Evolutionary conservation across 495 filamentous ascomycete species (phyloP), one percentile per base, ranked within the genome.

Genomic region (Neurospora sp.): DNA sequence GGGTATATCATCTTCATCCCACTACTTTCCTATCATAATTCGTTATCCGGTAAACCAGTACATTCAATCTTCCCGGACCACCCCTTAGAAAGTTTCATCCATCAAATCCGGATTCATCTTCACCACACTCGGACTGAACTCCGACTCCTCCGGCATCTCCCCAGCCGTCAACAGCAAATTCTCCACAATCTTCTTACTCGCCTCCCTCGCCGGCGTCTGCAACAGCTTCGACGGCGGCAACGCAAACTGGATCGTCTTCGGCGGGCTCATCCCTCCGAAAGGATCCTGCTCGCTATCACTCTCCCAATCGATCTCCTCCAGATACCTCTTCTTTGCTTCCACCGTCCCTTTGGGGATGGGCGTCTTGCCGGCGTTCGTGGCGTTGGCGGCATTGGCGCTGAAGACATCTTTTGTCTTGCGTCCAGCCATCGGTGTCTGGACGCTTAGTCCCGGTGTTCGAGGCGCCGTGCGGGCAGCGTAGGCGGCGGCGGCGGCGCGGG

Each of bases 241-340:
- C 76, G 93, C 91, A 79, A 99, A 99, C 78, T 97, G 94, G 80
- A 99, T 97, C 37, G 96, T 99, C 83, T 97, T 97, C 0, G 96
- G 96, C 42, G 96, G 96, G 77, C 93, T 97, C 76, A 94, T 88
- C 0, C 89, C 93, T 3, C 86, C 86, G 48, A 89, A 88, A 84
- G 89, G 88, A 48, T 90, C 87, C 53, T 92, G 88, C 73, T 87
- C 85, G 69, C 84, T 85, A 69, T 87, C 85, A 72, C 88, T 91
- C 40, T 93, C 89, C 90, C 91, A 94, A 14, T 80, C 82, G 22
- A 88, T 86, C 78, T 87, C 86, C 53, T 85, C 84, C 35, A 79
- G 81, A n/a, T 78, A 80, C 69, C 76, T 78, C 71, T 81, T 86
- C 9, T 81, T 82, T 14, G 74, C 72, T 22, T 73, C 79, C 39